Conservation (phyloP, 805 yeast species). For the Metschnikowia vanudenii region DNA sequence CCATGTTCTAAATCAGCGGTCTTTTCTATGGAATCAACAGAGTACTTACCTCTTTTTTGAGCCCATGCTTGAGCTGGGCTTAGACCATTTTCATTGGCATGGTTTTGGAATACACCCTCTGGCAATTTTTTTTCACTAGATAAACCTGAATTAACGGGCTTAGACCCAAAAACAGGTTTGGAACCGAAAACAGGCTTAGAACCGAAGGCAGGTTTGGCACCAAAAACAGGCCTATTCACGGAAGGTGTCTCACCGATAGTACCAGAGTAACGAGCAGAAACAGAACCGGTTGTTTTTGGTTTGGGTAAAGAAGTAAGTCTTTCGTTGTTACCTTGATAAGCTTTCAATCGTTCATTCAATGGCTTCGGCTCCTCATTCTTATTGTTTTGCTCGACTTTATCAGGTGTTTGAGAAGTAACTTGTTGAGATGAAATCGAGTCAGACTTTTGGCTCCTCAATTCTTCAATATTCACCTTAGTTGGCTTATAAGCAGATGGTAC, state of each 20-base stretch:
- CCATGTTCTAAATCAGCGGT: slow-evolving; percentile 5
- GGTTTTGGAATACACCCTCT: slow-evolving; percentile 16
- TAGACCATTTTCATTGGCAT: slow-evolving; percentile 69
- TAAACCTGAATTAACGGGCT: slow-evolving; percentile 5
- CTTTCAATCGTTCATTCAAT: slow-evolving; percentile 42
- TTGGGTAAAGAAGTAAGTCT: slow-evolving; percentile 63
- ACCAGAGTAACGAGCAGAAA: slow-evolving; percentile 48
- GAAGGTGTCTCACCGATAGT: slow-evolving; percentile 25
- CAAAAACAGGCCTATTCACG: slow-evolving; percentile 1
- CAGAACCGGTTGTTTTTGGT: slow-evolving; percentile 52
- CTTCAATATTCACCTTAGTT: slow-evolving; percentile 57
- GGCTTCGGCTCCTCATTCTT: slow-evolving; percentile 42
- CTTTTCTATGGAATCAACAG: slow-evolving; percentile 33
- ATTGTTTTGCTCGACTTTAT: not conserved
- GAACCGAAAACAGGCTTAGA: slow-evolving; percentile 15
- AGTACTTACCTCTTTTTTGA: slow-evolving; percentile 73
- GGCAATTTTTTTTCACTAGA: slow-evolving; percentile 26
- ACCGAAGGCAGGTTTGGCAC: slow-evolving; percentile 15
- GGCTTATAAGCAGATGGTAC: slow-evolving; percentile 66
- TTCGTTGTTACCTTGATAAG: slow-evolving; percentile 45
- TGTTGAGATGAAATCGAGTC: slow-evolving; percentile 47
- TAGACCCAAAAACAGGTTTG: slow-evolving; percentile 9
- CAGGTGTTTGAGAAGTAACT: slow-evolving; percentile 8
- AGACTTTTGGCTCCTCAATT: slow-evolving; percentile 49
- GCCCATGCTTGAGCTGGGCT: slow-evolving; percentile 98